Evolutionary conservation across 73 alveolate species (phyloP), one percentile per base, ranked within the genome.

Genomic region (Symbiodinium pilosum): DNA sequence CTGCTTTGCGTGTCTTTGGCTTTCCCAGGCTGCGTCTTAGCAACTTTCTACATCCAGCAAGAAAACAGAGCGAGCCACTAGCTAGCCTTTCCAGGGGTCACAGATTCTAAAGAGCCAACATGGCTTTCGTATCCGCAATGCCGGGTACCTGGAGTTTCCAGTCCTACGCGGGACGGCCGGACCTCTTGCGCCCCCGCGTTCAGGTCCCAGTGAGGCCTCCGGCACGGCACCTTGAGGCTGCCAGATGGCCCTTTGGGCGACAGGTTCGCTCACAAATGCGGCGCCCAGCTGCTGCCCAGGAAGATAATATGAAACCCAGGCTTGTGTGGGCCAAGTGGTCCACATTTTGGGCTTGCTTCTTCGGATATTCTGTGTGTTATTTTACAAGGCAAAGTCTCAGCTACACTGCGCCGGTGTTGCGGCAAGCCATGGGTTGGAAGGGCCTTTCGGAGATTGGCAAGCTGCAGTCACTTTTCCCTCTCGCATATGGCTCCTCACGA

Each of bases 291-390:
- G 81, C 81, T n/a, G n/a, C n/a, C n/a, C n/a, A n/a, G n/a, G n/a
- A n/a, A n/a, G n/a, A n/a, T n/a, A n/a, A n/a, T n/a, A n/a, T n/a
- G n/a, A 64, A 64, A 64, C 81, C 24, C 81, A 64, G 30, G 81
- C 38, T 64, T 64, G 85, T 73, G 12, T 73, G 85, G 85, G 95
- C 98, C 99, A 41, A 99, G 99, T 93, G 98, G 98, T 77, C 44
- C 69, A 93, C 98, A 16, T 93, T 93, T 47, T 93, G 98, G 98
- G 91, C 98, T 24, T 93, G 98, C 71, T 93, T 93, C 71, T 93
- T 93, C 52, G 98, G 98, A 38, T 93, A 93, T 43, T 73, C 98
- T 1, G 98, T 93, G 6, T 93, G 98, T 71, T 93, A 93, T 77
- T 93, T 93, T 68, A 93, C 98, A 20, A 84, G 98, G 81, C 98